Conservation (phyloP, 1,284 basidiomycete genomes). For the Hymenochaete sp. region DNA sequence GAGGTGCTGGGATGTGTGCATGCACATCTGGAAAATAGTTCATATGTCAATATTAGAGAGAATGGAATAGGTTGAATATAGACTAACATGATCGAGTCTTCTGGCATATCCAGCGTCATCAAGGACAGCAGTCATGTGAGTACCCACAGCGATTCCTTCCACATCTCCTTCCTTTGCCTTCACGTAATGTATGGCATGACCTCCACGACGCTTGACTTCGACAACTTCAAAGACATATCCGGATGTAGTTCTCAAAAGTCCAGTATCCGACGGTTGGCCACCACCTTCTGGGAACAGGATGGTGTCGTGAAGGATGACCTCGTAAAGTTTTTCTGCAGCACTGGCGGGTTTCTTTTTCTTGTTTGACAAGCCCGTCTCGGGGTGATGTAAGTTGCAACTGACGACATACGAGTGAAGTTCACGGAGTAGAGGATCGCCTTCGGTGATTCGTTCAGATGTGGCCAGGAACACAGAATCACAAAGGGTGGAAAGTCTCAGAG, state of each 20-base stretch:
- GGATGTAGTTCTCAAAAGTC: slow-evolving; percentile 41
- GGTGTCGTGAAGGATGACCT: slow-evolving; percentile 71
- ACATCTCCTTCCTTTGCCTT: slow-evolving; percentile 37
- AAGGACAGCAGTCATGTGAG: slow-evolving; percentile 46
- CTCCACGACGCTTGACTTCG: slow-evolving; percentile 62
- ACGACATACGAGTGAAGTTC: slow-evolving; percentile 48
- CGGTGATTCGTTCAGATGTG: slow-evolving; percentile 16
- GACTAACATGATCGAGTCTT: slow-evolving; percentile 70
- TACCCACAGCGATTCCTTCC: slow-evolving; percentile 40
- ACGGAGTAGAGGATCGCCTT: slow-evolving; percentile 59
- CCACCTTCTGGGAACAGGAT: slow-evolving; percentile 89
- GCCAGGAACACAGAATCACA: slow-evolving; percentile 15
- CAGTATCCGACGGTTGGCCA: slow-evolving; percentile 78
- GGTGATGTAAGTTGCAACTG: slow-evolving; percentile 36
- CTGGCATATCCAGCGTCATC: slow-evolving; percentile 59
- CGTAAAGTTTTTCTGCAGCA: slow-evolving; percentile 41
- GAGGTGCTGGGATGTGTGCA: slow-evolving; percentile 79
- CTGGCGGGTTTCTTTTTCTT: slow-evolving; percentile 42
- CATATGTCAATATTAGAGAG: background rate
- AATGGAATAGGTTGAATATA: slow-evolving; percentile 2
- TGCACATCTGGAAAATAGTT: slow-evolving; percentile 50
- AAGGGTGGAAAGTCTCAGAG: slow-evolving; percentile 8
- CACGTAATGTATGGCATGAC: slow-evolving; percentile 74
- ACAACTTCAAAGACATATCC: slow-evolving; percentile 52
- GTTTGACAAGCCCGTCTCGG: slow-evolving; percentile 32